Conservation (phyloP, 163 green algal genomes). For the Coccomyxa subellipsoidea region DNA sequence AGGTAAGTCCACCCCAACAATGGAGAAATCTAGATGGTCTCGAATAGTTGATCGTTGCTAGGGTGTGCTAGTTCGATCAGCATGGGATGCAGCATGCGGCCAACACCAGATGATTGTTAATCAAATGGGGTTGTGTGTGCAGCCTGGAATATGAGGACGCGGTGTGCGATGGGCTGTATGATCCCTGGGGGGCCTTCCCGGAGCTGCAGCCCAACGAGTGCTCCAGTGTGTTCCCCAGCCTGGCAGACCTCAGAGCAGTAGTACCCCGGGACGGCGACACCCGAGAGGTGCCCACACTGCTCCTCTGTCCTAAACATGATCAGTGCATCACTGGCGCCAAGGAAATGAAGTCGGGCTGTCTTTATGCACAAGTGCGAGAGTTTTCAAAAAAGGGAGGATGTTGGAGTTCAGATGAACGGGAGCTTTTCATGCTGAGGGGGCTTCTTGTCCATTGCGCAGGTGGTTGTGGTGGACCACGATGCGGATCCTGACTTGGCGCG, state of each 20-base stretch:
- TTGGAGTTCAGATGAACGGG: background rate
- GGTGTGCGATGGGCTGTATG: constrained; percentile 51
- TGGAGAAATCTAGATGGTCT: too few relatives aligned
- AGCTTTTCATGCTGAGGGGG: too few relatives aligned
- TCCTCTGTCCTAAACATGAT: too few relatives aligned
- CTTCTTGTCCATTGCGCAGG: constrained; percentile 30
- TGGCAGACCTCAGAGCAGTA: constrained; percentile 36
- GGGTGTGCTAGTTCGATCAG: too few relatives aligned
- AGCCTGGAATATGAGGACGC: constrained; percentile 45
- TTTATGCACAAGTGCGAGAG: background rate
- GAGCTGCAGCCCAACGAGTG: constrained; percentile 28
- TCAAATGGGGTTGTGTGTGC: constrained; percentile 1
- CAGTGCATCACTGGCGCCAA: too few relatives aligned
- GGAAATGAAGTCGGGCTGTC: too few relatives aligned
- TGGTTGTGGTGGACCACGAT: constrained; percentile 61
- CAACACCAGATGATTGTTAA: too few relatives aligned
- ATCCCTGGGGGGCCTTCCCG: constrained; percentile 46
- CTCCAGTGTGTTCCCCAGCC: constrained; percentile 33
- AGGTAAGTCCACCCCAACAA: too few relatives aligned
- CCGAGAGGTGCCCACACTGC: constrained; percentile 30
- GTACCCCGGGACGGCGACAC: constrained; percentile 19
- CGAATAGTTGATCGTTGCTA: too few relatives aligned
- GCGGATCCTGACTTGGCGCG: constrained; percentile 32
- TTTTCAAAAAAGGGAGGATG: too few relatives aligned
- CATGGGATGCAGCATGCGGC: too few relatives aligned